A percentile compares a stretch with the other conserved stretches of the same genome.
These are phyloP conservation scores for Pulchroboletus neoregius DNA, from an alignment of 1,284 basidiomycete genomes.

Conservation along the genomic window DNA sequence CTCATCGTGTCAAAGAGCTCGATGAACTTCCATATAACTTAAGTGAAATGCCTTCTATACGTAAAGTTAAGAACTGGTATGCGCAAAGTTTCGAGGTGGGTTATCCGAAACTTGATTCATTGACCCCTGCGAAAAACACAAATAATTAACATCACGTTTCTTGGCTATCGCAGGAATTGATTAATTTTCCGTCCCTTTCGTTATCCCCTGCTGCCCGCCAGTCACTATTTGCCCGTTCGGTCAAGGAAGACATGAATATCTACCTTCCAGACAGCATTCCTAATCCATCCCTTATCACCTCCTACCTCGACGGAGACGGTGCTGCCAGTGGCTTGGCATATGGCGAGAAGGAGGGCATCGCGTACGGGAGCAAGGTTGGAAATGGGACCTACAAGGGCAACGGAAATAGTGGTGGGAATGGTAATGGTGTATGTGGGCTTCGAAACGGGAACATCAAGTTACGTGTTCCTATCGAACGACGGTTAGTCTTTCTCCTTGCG, in stretches of 20 bases:
- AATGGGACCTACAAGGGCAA: slow-evolving; percentile 19
- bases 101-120: slow-evolving; percentile 30
- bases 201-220: slow-evolving; percentile 67
- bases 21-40: slow-evolving; percentile 93
- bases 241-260: slow-evolving; percentile 23
- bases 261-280: slow-evolving; percentile 63
- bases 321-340: slow-evolving; percentile 10
- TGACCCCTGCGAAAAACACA: no score
- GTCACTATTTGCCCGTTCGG: slow-evolving; percentile 54
- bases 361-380: slow-evolving; percentile 13
- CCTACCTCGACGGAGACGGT: slow-evolving; percentile 27
- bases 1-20: slow-evolving; percentile 95
- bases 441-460: slow-evolving; percentile 49
- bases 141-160: no score
- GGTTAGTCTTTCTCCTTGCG: slow-evolving; percentile 38
- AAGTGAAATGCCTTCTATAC: slow-evolving; percentile 89
- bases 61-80: slow-evolving; percentile 98
- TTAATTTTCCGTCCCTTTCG: slow-evolving; percentile 75
- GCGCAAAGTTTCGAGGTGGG: slow-evolving; percentile 94
- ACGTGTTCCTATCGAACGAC: slow-evolving; percentile 69
- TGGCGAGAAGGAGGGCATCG: slow-evolving; percentile 15
- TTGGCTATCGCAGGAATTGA: slow-evolving; percentile 64
- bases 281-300: slow-evolving; percentile 52
- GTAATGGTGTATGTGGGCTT: slow-evolving; percentile 27
- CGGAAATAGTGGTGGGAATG: slow-evolving; percentile 30